Evolutionary conservation across 805 yeast genomes (phyloP), one percentile per base, ranked within the genome.

Genomic region (Saturnispora dispora): DNA sequence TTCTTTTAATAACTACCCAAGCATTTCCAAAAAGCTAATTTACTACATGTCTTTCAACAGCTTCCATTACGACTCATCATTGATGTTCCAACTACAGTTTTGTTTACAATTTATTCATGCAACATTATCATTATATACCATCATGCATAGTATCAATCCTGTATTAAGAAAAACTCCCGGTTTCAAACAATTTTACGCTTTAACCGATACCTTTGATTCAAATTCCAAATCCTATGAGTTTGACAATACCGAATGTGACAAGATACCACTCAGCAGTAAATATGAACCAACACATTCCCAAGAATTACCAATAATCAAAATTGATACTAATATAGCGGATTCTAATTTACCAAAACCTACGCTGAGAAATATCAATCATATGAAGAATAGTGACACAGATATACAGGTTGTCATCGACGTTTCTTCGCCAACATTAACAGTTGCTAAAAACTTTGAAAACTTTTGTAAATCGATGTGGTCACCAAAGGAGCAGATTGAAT

Each of bases 361-460:
- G 5, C 28, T 33, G 4, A 30, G 41, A 41, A 50, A 22, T 33
- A 36, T 25, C 23, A 22, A 43, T 35, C 39, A 5, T 17, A 23
- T 32, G 9, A 36, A 22, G 8, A 37, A 40, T 23, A 17, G n/a
- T 4, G 53, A 52, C 10, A 25, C 25, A n/a, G 39, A 41, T 13
- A 17, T 5, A 66, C 69, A 1, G 67, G 67, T n/a, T 54, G 68
- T 9, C 65, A 65, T 48, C 68, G 70, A 66, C 47, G 60, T 68
- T 3, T 65, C 73, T 6, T 67, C 71, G 4, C 53, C 74, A 6
- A 58, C 63, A 5, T 53, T 64, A 11, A 71, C 69, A 5, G 72
- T 70, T 25, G 67, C 71, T 3, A 65, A 66, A 47, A 71, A 71
- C 50, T 69, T 71, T 51, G 72, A 70, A 47, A 70, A 65, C 52